A percentile compares a stretch with the other conserved stretches of the same genome.
Evolutionary conservation across 768 basidiomycete genomes (phyloP).

Genomic region (Phlebiopsis gigantea): DNA sequence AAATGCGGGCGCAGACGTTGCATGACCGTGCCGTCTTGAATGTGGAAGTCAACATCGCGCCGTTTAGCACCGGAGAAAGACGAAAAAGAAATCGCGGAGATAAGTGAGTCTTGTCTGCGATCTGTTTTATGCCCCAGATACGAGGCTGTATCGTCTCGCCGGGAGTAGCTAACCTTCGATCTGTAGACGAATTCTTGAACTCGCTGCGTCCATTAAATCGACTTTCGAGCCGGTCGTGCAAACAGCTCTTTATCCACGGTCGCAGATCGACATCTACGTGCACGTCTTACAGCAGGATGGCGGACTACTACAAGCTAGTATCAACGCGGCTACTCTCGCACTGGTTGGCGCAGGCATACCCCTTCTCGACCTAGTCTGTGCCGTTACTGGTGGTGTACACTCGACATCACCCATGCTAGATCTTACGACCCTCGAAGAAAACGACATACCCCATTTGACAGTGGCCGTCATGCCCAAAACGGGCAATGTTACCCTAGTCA

Average conservation of each 20-base stretch:
- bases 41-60: constrained; percentile 83
- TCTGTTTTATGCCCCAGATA: not conserved
- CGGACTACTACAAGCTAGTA: constrained; percentile 68
- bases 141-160: not conserved
- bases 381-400: constrained; percentile 82
- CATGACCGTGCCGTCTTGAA: constrained; percentile 88
- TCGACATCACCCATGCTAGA: constrained; percentile 80
- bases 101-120: constrained; percentile 55
- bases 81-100: constrained; percentile 75
- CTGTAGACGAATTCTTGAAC: constrained; percentile 76
- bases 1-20: constrained; percentile 68
- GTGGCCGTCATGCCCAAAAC: constrained; percentile 87
- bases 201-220: constrained; percentile 81
- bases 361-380: constrained; percentile 85
- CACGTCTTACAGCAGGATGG: constrained; percentile 95
- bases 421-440: constrained; percentile 84
- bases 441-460: constrained; percentile 82
- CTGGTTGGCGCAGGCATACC: constrained; percentile 89
- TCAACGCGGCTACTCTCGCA: constrained; percentile 93
- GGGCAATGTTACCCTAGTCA: constrained; percentile 80
- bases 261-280: constrained; percentile 87
- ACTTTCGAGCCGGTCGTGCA: constrained; percentile 97
- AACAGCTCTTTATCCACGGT: constrained; percentile 86
- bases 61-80: constrained; percentile 81
- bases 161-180: constrained; percentile 4